Percentiles rank a stretch among this genome's conserved stretches.
Conservation (phyloP, 495 filamentous ascomycete genomes). For the Darksidea phi region DNA sequence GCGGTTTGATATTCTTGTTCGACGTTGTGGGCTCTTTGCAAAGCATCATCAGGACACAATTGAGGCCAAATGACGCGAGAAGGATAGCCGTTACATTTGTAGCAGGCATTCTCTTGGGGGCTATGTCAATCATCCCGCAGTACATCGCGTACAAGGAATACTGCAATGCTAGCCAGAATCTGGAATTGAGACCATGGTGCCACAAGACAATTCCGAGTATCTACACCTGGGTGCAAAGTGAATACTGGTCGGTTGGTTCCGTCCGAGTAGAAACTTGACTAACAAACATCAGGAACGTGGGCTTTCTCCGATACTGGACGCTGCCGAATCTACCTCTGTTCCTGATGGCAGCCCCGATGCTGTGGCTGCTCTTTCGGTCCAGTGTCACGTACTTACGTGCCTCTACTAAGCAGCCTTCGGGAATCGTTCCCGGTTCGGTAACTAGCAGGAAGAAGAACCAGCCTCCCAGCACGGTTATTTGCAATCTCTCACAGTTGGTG, state of each 20-base stretch:
- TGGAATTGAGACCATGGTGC: conserved; percentile 69
- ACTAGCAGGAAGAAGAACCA: conserved; percentile 1
- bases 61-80: conserved; percentile 35
- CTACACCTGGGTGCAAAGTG: conserved; percentile 81
- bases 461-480: not conserved
- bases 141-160: conserved; percentile 69
- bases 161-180: conserved; percentile 51
- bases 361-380: conserved; percentile 65
- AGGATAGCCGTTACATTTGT: conserved; percentile 57
- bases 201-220: conserved; percentile 69
- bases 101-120: conserved; percentile 64
- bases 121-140: conserved; percentile 71
- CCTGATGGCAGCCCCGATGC: conserved; percentile 74
- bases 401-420: not conserved
- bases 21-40: conserved; percentile 50
- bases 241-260: conserved; percentile 72
- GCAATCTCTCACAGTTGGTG: conserved; percentile 58
- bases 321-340: conserved; percentile 84
- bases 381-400: conserved; percentile 50
- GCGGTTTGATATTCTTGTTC: conserved; percentile 68
- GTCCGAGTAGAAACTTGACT: conserved; percentile 5
- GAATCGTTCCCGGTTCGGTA: not conserved
- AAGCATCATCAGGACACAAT: conserved; percentile 30
- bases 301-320: conserved; percentile 89
- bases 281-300: conserved; percentile 65